phyloP scores from a whole-genome alignment of 148 eudicot genomes.

The Rhododendron molle region DNA sequence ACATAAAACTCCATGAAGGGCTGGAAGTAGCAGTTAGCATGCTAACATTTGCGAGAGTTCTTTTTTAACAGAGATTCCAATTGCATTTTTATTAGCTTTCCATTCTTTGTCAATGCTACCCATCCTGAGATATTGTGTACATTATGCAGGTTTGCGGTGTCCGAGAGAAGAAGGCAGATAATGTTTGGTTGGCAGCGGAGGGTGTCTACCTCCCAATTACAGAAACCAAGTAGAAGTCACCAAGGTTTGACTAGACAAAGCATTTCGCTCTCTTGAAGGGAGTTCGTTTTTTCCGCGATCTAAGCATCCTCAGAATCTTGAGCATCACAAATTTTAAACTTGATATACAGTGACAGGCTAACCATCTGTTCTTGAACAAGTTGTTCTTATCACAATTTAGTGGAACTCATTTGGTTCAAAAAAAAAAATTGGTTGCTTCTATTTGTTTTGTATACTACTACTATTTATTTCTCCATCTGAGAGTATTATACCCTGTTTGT shows the following conservation, averaged over 20 bases:
- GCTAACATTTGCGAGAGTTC: neutral
- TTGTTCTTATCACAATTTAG: neutral
- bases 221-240: constrained; percentile 44
- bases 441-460: neutral
- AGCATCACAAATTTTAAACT: constrained; percentile 1
- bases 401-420: neutral
- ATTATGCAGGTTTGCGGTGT: constrained; percentile 67
- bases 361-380: neutral
- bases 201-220: constrained; percentile 63
- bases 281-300: neutral
- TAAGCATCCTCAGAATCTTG: neutral
- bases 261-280: neutral
- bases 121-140: neutral
- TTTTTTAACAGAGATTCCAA: neutral
- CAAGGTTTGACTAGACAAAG: neutral
- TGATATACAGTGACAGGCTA: neutral
- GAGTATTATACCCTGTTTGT: neutral
- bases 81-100: neutral
- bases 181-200: constrained; percentile 72
- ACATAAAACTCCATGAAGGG: no score
- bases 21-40: neutral
- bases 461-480: neutral
- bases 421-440: neutral
- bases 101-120: neutral
- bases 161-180: constrained; percentile 53